Base-by-base conservation (phyloP, 768 basidiomycete species). In the Agaricus subrufescens region DNA sequence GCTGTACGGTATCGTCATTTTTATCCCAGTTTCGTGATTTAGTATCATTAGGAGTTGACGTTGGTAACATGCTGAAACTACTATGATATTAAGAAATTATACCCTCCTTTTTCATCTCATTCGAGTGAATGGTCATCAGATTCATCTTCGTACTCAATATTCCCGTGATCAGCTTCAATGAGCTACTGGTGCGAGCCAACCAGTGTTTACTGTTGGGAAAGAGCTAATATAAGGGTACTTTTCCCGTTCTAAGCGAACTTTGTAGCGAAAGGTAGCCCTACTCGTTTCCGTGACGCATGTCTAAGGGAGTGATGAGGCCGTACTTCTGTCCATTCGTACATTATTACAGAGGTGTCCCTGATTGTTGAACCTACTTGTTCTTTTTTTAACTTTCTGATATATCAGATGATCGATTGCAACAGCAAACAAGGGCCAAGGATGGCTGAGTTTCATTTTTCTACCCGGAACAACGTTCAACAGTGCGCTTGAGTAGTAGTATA, bases 161-260 rank as follows among this genome's bases (percentile, higher is more conserved):
- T 54, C 82, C 90, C 5, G 69, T 77, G 26, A 77, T 98, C 59
- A 82, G 83, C 3, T 62, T 80, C 0, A 71, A 77, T 10, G 85
- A 85, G 19, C 19, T 19, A 19, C 19, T 19, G 19, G 19, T 50
- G 79, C 79, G 29, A 79, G 75, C 26, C 79, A 82, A 31, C 87
- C 86, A 1, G 96, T 98, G 63, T 98, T 98, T 73, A 87, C 80
- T 42, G 85, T 94, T 48, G 85, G 84, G 19, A 19, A 7, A 93
- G 92, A 3, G 90, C 93, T 59, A 94, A 96, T 60, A 71, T 78
- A 0, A 84, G 82, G 3, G 82, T 80, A 9, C 96, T 97, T 76
- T 99, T 98, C 91, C 95, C 96, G 2, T 92, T 99, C 48, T 78
- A 79, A 37, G 86, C 96, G 1, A 71, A 78, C 1, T 98, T 98